Base-by-base conservation (phyloP, 208 protist genomes). In the Trypanosoma scelopori region DNA sequence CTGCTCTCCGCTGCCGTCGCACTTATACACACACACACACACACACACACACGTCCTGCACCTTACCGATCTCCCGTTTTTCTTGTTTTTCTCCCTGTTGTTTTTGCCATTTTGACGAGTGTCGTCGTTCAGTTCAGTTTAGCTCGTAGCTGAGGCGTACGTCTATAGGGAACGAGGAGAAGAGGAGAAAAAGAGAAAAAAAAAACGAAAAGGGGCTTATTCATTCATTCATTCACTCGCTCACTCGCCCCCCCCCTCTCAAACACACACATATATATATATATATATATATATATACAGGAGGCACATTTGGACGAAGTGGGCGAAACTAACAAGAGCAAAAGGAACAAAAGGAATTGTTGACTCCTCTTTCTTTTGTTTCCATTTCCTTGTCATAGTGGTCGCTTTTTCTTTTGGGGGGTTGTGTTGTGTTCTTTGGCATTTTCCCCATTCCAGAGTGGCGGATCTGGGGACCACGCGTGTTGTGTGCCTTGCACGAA, bases 21-120 rank as follows among this genome's bases (percentile, higher is more conserved):
- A 3, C 32, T 37, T 37, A 11, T 37, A 11, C 32, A 3, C 32
- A 11, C 32, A 11, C 9, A 11, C 32, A 37, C 32, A 9, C 32
- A 37, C 32, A 37, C 32, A 37, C 9, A 37, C 32, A 9, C 9
- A n/a, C n/a, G n/a, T 37, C 9, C 9, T 3, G 32, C 32, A 37
- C 32, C 5, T 3, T 37, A 37, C 9, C 9, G 32, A 37, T 9
- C 32, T 37, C 32, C 32, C 5, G 32, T 9, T 57, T 50, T 7
- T 22, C 42, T 22, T 48, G 49, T 61, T 61, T 55, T 35, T 67
- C 22, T 73, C 43, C 20, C 48, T 60, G 51, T 60, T 55, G 27
- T 12, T 25, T 11, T 69, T 37, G 70, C 73, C n/a, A 63, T 28
- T 66, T 62, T 22, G n/a, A n/a, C n/a, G n/a, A n/a, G n/a, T n/a